These are phyloP conservation scores for Eimeria brunetti DNA, from an alignment of 169 alveolate genomes.

Conservation along the genomic window DNA sequence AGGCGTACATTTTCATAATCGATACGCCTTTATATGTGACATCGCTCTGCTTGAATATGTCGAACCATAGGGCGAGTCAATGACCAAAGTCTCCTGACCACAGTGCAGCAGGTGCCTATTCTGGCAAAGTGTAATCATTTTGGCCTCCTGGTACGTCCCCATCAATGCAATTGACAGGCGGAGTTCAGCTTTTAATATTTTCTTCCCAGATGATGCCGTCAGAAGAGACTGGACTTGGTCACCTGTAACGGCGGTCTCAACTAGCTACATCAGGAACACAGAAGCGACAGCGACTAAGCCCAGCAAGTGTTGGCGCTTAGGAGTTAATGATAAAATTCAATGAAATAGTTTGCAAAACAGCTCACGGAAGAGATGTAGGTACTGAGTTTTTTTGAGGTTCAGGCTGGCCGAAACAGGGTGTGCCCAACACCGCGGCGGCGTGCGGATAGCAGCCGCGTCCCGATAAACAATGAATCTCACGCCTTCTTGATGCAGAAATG, in stretches of 20 bases:
- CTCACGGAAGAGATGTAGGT: not conserved
- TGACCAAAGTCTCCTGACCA: not conserved
- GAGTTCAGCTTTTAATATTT: not conserved
- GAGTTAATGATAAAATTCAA: not conserved
- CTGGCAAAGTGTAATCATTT: not conserved
- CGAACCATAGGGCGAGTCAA: not conserved
- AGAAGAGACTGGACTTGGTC: not conserved
- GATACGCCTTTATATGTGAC: not conserved
- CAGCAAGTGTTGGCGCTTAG: not conserved
- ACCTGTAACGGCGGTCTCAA: not conserved
- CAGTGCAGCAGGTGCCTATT: not conserved
- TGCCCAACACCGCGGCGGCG: not conserved
- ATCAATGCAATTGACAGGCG: not conserved
- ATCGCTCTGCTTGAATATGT: not conserved
- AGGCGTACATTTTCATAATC: not conserved
- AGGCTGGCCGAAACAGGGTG: not conserved
- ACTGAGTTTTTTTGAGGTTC: not conserved
- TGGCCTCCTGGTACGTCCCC: not conserved
- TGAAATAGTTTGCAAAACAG: not conserved
- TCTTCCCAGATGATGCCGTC: not conserved
- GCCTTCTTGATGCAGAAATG: not conserved
- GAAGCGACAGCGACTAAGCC: not conserved
- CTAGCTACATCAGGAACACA: not conserved
- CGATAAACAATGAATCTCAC: not conserved
- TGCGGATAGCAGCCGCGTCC: not conserved